Evolutionary conservation across 768 basidiomycete genomes (phyloP), one percentile per base, ranked within the genome.

Genomic region (Suillus fuscotomentosus): DNA sequence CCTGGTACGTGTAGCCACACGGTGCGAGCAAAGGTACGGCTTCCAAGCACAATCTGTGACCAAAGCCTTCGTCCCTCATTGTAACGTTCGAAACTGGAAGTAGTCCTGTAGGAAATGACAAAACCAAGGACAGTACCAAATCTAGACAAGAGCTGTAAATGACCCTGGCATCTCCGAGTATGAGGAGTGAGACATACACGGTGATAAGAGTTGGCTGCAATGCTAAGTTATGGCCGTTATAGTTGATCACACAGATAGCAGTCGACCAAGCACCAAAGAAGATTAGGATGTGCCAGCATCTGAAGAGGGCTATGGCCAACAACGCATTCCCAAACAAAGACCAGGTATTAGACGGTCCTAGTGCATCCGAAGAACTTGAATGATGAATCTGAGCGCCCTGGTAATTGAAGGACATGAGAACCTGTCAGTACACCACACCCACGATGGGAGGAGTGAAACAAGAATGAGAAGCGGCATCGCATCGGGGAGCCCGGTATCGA

Each of bases 71-170:
- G 77, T 27, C 90, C 90, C 69, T 91, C 89, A 63, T 91, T 90
- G 73, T 91, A 91, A n/a, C 88, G 78, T 72, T 90, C 88, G 68
- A 89, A 90, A 45, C 87, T 88, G 5, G 88, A 86, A 13, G 87
- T 90, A 11, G 89, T 90, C 64, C 88, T 73, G 72, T 88, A 89
- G 0, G 88, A 88, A 60, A 91, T 85, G 42, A 91, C 84, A 67
- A 91, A 91, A 81, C 89, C 90, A 27, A 91, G 79, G 1, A 91
- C 87, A 5, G 88, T 89, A 81, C 90, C 81, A 43, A 81, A 67
- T 27, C 80, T 80, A 63, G 27, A 27, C 22, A 82, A 56, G 81
- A 68, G 22, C 77, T 82, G 43, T 57, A 15, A 67, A 57, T 51
- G 56, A 47, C 54, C 20, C 34, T 42, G 45, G 45, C 15, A 31